These are phyloP conservation scores for Coniochaeta prunicola DNA, from an alignment of 2,329 filamentous ascomycete species.

Conservation along the genomic window DNA sequence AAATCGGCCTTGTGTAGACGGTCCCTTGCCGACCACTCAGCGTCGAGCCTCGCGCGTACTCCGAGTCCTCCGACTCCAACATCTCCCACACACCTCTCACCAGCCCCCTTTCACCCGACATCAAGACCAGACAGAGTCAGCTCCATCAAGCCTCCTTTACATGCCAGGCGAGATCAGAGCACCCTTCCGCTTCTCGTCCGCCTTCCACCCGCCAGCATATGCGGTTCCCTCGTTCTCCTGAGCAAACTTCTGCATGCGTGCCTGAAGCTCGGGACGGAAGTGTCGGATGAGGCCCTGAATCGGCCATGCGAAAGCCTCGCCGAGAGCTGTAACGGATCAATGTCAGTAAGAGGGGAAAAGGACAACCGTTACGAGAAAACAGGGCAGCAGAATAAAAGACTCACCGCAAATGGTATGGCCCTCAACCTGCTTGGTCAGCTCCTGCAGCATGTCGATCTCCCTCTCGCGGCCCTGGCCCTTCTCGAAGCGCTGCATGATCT, in stretches of 20 bases:
- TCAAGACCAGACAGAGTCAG: not conserved
- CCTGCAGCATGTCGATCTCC: constrained; percentile 99
- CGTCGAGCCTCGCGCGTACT: not conserved
- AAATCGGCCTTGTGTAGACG: not conserved
- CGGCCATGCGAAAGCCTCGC: constrained; percentile 97
- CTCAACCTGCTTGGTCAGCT: constrained; percentile 98
- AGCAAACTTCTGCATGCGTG: constrained; percentile 76
- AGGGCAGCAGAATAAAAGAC: constrained; percentile 22
- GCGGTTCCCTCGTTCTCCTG: constrained; percentile 64
- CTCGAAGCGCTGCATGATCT: constrained; percentile 97
- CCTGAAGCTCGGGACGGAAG: constrained; percentile 94
- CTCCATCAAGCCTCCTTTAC: constrained; percentile 37
- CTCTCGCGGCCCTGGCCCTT: constrained; percentile 79
- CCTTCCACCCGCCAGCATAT: constrained; percentile 82
- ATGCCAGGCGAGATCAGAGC: constrained; percentile 84
- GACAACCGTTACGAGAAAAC: not conserved
- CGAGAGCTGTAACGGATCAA: constrained; percentile 53
- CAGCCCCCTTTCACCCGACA: not conserved
- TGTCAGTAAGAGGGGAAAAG: not conserved
- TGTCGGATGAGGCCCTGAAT: constrained; percentile 97
- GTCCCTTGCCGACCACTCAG: not conserved
- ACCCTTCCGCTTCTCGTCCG: constrained; percentile 67
- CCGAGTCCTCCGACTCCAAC: not conserved
- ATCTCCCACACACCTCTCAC: not conserved
- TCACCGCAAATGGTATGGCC: constrained; percentile 96